phyloP scores from a whole-genome alignment of 164 flowering plant genomes.

The Houttuynia cordata region DNA sequence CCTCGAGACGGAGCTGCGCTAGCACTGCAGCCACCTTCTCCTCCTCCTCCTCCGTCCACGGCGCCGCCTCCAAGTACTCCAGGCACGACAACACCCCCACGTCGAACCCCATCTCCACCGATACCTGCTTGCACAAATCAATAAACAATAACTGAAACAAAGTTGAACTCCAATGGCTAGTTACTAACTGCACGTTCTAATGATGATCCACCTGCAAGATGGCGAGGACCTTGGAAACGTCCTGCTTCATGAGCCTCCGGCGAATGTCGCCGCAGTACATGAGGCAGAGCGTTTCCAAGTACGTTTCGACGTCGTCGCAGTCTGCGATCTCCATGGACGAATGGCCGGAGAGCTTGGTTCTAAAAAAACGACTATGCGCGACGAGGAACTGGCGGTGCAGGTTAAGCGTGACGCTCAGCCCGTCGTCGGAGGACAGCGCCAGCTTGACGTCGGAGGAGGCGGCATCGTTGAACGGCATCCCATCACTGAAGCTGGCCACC shows the following conservation, averaged over 20 bases:
- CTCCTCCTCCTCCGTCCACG: constrained; percentile 99
- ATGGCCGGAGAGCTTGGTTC: constrained; percentile 45
- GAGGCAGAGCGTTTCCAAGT: constrained; percentile 61
- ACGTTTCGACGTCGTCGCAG: constrained; percentile 78
- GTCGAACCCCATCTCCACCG: constrained; percentile 85
- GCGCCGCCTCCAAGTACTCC: constrained; percentile 96
- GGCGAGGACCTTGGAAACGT: constrained; percentile 73
- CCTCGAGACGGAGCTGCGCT: constrained; percentile 71
- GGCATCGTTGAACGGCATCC: constrained; percentile 63
- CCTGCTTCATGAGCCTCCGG: constrained; percentile 72
- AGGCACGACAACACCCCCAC: constrained; percentile 86
- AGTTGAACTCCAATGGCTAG: no score
- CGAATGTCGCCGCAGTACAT: constrained; percentile 85
- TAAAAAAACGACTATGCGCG: constrained; percentile 65
- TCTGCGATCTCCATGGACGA: constrained; percentile 77
- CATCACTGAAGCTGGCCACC: constrained; percentile 49
- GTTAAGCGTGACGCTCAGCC: constrained; percentile 44
- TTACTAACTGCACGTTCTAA: no score
- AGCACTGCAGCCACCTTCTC: constrained; percentile 74
- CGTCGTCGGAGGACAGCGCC: constrained; percentile 65
- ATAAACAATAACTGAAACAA: no score
- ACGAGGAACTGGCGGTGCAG: constrained; percentile 68
- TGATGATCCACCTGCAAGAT: constrained; percentile 55
- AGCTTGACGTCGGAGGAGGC: constrained; percentile 55
- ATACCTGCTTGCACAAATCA: constrained; percentile 34